phyloP scores from a whole-genome alignment of 164 flowering plant species.

The Vitis labrusca region DNA sequence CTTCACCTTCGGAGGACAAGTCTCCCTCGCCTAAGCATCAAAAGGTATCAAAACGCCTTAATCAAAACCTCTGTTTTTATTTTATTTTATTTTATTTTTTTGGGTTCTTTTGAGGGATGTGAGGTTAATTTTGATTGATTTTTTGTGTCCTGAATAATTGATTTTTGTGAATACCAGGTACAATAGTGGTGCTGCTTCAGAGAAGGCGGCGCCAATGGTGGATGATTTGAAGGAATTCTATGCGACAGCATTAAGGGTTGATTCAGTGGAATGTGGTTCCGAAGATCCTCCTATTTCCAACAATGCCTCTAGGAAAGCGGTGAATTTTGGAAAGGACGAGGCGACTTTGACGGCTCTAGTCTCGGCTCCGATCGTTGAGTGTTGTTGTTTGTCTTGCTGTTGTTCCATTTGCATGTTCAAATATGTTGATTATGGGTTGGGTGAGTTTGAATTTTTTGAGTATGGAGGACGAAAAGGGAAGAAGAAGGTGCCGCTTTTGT shows the following conservation, averaged over 20 bases:
- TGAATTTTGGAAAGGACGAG: conserved; percentile 22
- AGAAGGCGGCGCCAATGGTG: conserved; percentile 38
- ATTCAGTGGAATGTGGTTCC: conserved; percentile 46
- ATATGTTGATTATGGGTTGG: background rate
- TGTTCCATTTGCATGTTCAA: background rate
- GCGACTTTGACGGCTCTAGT: conserved; percentile 23
- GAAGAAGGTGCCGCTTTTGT: too few species aligned
- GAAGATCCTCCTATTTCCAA: conserved; percentile 32
- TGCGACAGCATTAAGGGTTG: conserved; percentile 28
- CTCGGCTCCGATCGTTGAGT: conserved; percentile 40
- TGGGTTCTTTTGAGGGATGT: background rate
- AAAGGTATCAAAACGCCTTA: too few species aligned
- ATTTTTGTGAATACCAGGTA: background rate
- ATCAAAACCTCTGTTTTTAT: too few species aligned
- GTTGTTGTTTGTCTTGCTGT: conserved; percentile 12
- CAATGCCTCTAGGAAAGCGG: conserved; percentile 3
- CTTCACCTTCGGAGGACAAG: conserved; percentile 67
- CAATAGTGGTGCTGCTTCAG: conserved; percentile 34
- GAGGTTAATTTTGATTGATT: background rate
- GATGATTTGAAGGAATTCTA: conserved; percentile 53
- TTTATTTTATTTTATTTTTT: background rate
- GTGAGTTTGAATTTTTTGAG: conserved; percentile 5
- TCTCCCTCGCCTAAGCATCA: conserved; percentile 22
- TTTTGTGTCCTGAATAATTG: background rate
- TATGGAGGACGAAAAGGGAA: too few species aligned